Conservation (phyloP, 1,284 basidiomycete genomes). For the Ustilago cynodontis region DNA sequence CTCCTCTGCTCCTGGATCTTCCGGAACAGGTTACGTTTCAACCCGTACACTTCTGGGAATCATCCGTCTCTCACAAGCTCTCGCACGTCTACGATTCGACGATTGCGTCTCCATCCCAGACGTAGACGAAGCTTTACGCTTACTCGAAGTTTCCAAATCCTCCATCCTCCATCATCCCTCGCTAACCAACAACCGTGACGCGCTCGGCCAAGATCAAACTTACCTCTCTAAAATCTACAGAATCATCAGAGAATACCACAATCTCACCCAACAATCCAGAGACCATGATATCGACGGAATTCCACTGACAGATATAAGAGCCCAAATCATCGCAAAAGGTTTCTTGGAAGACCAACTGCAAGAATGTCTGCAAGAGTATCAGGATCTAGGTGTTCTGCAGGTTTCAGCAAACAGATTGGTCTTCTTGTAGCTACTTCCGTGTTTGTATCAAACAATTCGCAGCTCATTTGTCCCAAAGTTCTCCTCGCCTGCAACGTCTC, state of each 20-base stretch:
- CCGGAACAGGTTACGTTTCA: constrained; percentile 80
- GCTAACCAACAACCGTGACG: constrained; percentile 23
- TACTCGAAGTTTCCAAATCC: constrained; percentile 97
- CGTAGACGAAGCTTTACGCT: constrained; percentile 93
- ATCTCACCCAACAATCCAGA: background rate
- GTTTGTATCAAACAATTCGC: too few relatives aligned
- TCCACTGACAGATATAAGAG: constrained; percentile 10
- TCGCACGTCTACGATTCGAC: constrained; percentile 89
- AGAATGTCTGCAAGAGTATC: constrained; percentile 49
- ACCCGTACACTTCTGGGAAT: constrained; percentile 94
- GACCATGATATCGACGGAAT: constrained; percentile 17
- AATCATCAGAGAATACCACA: constrained; percentile 63
- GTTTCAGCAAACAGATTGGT: constrained; percentile 19
- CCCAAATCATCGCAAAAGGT: constrained; percentile 38
- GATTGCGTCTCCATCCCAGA: constrained; percentile 84
- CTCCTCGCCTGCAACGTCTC: too few relatives aligned
- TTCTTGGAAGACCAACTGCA: constrained; percentile 56
- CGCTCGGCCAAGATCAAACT: constrained; percentile 43
- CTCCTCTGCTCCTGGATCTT: background rate
- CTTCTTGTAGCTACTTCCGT: constrained; percentile 26
- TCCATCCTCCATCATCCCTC: constrained; percentile 73
- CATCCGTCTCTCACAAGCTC: constrained; percentile 91
- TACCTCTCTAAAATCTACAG: constrained; percentile 65
- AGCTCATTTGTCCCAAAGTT: too few relatives aligned
- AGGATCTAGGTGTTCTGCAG: constrained; percentile 45